Percentiles rank a stretch among this genome's conserved stretches.
These are phyloP conservation scores for Anisogramma anomala DNA, from an alignment of 2,329 filamentous ascomycete genomes.

Conservation along the genomic window DNA sequence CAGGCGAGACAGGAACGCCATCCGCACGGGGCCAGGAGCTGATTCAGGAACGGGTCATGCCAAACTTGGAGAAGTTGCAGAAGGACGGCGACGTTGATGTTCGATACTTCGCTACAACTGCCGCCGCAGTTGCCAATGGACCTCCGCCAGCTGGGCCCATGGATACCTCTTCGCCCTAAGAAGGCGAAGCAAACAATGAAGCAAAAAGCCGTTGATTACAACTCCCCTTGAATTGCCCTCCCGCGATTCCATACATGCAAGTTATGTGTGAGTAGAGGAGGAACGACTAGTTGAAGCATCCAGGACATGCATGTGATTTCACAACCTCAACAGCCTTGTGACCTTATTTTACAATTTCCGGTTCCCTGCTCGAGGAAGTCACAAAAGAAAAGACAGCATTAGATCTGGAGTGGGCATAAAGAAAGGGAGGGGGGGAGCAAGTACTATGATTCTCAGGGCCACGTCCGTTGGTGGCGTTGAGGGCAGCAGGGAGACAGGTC, in stretches of 20 bases:
- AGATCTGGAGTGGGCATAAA: constrained; percentile 14
- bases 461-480: constrained; percentile 7
- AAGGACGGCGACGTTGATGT: constrained; percentile 97
- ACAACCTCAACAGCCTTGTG: constrained; percentile 5
- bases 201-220: constrained; percentile 28
- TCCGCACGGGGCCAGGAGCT: constrained; percentile 66
- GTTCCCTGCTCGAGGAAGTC: constrained; percentile 10
- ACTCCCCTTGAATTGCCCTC: not conserved
- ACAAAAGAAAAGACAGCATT: constrained; percentile 12
- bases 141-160: constrained; percentile 40
- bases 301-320: not conserved
- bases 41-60: constrained; percentile 76
- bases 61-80: constrained; percentile 88
- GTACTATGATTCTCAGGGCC: not conserved
- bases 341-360: constrained; percentile 10
- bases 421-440: no score
- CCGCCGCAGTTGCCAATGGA: constrained; percentile 50
- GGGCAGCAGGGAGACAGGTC: not conserved
- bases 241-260: not conserved
- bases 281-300: no score
- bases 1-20: constrained; percentile 47
- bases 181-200: constrained; percentile 34
- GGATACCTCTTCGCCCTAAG: constrained; percentile 56
- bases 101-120: constrained; percentile 91
- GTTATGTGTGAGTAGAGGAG: not conserved